Base-by-base conservation (phyloP, 2,329 filamentous ascomycete genomes). In the Ophiostoma angusticollis region DNA sequence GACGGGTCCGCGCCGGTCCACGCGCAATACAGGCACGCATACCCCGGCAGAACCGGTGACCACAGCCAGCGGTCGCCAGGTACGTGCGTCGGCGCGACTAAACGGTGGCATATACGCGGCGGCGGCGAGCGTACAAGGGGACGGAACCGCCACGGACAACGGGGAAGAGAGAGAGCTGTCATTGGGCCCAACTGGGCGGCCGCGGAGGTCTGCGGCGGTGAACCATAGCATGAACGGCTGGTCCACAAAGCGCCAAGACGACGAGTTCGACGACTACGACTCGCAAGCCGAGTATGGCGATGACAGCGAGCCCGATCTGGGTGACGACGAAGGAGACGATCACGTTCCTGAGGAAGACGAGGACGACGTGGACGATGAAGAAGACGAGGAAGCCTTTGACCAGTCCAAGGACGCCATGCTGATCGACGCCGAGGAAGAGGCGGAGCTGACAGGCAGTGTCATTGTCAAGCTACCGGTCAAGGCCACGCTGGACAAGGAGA, bases 61-160 rank as follows among this genome's bases (percentile, higher is more conserved):
- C 36, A 96, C 91, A 4, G 79, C 84, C 17, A 94, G 86, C 55
- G 91, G 91, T 17, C 77, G 91, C 17, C 85, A 94, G 54, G 78
- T 94, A 47, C 73, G 76, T 47, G 74, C 80, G 32, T 75, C 78
- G 8, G 67, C 67, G 5, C 74, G 81, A 22, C 62, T 78, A 31
- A 83, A 81, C 41, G 64, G 62, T 4, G 64, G 59, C 16, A 62
- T 63, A n/a, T 72, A 67, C 43, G 61, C 62, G 5, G 50, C 62
- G 5, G 50, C 63, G 2, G 58, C 55, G 7, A 70, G 64, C 41
- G 58, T 63, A 11, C 64, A 68, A 24, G 67, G 59, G 16, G 50
- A 54, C n/a, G 61, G 25, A 13, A 37, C 36, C 7, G 35, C 61
- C 7, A 23, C 27, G 5, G 39, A 37, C 19, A 34, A 31, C 4